These are phyloP conservation scores for Eimeria necatrix DNA, from an alignment of 169 alveolate genomes.

Conservation along the genomic window DNA sequence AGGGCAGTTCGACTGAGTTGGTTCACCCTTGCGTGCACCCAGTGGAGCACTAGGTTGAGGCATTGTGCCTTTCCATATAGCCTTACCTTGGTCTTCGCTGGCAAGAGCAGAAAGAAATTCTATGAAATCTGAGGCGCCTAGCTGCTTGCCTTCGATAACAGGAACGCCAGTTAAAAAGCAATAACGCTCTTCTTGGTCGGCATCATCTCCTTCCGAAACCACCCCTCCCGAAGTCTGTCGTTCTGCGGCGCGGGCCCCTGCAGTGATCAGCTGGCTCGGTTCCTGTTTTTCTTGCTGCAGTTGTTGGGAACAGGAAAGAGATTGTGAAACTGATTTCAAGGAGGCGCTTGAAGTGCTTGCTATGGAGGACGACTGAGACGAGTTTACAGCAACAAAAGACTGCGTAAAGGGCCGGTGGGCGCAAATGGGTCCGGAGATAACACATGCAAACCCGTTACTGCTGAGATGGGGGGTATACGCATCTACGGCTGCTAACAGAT, in stretches of 20 bases:
- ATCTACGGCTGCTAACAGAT: slow-evolving; percentile 80
- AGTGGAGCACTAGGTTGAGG: background rate
- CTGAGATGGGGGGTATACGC: background rate
- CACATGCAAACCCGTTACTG: slow-evolving; percentile 56
- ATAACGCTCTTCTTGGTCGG: background rate
- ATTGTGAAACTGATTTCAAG: background rate
- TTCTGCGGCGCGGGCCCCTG: background rate
- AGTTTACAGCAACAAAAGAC: background rate
- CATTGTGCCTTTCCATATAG: slow-evolving; percentile 30
- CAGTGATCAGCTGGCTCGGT: background rate
- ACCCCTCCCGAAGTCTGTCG: background rate
- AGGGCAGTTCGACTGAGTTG: slow-evolving; percentile 52
- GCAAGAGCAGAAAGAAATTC: slow-evolving; percentile 8
- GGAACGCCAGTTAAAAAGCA: background rate
- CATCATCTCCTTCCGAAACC: background rate
- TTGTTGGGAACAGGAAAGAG: background rate
- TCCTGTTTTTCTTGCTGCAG: background rate
- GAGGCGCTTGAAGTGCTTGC: background rate
- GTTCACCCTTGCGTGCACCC: background rate
- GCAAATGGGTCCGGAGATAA: background rate
- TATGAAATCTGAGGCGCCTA: slow-evolving; percentile 11
- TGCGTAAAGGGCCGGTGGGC: background rate
- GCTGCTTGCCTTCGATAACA: background rate
- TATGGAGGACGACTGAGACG: background rate
- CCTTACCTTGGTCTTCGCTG: slow-evolving; percentile 41